Percentiles rank a stretch among this genome's conserved stretches.
These are phyloP conservation scores for Tricholoma furcatifolium DNA, from an alignment of 768 basidiomycete genomes.

Conservation along the genomic window DNA sequence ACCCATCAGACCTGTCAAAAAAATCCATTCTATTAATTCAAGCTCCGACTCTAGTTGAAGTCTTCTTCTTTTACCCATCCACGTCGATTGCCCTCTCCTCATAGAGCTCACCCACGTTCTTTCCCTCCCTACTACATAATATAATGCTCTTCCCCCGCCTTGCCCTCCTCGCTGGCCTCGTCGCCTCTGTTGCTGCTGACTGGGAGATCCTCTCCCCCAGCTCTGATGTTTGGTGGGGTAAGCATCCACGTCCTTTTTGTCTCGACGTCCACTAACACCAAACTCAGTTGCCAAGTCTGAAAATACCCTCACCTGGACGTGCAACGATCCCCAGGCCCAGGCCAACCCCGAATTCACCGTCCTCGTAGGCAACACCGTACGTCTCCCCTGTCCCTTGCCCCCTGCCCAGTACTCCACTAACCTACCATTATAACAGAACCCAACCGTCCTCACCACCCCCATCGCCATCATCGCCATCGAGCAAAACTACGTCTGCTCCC, in stretches of 20 bases:
- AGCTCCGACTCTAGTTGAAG: background rate
- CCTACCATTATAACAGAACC: conserved; percentile 22
- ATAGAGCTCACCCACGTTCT: conserved; percentile 13
- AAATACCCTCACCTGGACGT: conserved; percentile 65
- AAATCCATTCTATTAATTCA: background rate
- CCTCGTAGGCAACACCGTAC: conserved; percentile 42
- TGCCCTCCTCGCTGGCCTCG: conserved; percentile 36
- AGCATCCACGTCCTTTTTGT: conserved; percentile 20
- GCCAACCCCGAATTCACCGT: conserved; percentile 44
- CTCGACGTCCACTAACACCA: background rate
- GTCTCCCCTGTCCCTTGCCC: background rate
- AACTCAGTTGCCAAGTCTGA: conserved; percentile 49
- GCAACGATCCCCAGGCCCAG: conserved; percentile 33
- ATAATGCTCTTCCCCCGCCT: conserved; percentile 23
- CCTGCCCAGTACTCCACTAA: no score
- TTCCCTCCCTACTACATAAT: background rate
- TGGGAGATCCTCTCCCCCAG: conserved; percentile 47
- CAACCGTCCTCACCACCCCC: conserved; percentile 35
- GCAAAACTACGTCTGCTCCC: conserved; percentile 60
- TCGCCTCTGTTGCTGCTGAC: conserved; percentile 36
- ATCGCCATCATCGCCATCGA: conserved; percentile 49
- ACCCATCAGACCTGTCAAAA: background rate
- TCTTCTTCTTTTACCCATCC: background rate
- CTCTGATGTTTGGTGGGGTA: conserved; percentile 60
- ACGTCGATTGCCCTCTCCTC: conserved; percentile 4